phyloP scores from a whole-genome alignment of 768 basidiomycete genomes.

The Kwoniella shandongensis region DNA sequence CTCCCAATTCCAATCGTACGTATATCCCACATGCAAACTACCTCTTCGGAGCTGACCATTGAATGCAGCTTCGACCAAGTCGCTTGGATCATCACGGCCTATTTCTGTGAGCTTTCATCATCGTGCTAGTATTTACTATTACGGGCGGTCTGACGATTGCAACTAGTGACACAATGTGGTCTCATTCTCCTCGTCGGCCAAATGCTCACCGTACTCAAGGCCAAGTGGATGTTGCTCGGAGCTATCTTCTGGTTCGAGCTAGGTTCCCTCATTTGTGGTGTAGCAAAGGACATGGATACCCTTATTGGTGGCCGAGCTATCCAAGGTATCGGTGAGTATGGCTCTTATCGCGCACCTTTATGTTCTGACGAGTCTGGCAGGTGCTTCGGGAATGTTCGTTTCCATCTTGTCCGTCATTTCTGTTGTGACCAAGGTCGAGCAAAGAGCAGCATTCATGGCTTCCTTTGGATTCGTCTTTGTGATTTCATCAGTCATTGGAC shows the following conservation, averaged over 20 bases:
- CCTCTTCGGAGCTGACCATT: not conserved
- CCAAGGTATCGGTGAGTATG: conserved; percentile 40
- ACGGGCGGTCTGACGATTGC: not conserved
- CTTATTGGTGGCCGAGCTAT: conserved; percentile 48
- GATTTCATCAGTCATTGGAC: conserved; percentile 50
- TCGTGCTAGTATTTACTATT: not conserved
- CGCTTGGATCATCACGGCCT: conserved; percentile 44
- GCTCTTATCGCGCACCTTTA: not conserved
- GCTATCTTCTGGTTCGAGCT: conserved; percentile 54
- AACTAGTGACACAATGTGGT: conserved; percentile 44
- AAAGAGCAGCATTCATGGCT: conserved; percentile 49
- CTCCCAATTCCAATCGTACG: conserved; percentile 34
- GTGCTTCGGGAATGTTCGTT: conserved; percentile 54
- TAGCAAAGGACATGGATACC: conserved; percentile 43
- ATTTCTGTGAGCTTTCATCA: conserved; percentile 25
- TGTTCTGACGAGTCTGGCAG: not conserved
- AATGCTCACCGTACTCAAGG: conserved; percentile 46
- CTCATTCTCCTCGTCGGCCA: conserved; percentile 51
- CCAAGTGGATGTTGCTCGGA: conserved; percentile 50
- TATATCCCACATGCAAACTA: not conserved
- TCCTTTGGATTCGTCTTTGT: conserved; percentile 45
- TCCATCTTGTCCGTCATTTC: conserved; percentile 56
- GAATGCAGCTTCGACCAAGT: conserved; percentile 35
- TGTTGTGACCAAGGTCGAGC: conserved; percentile 36
- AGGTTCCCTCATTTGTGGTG: conserved; percentile 51